Conservation (phyloP, 805 yeast species). For the Alloascoidea africana region DNA sequence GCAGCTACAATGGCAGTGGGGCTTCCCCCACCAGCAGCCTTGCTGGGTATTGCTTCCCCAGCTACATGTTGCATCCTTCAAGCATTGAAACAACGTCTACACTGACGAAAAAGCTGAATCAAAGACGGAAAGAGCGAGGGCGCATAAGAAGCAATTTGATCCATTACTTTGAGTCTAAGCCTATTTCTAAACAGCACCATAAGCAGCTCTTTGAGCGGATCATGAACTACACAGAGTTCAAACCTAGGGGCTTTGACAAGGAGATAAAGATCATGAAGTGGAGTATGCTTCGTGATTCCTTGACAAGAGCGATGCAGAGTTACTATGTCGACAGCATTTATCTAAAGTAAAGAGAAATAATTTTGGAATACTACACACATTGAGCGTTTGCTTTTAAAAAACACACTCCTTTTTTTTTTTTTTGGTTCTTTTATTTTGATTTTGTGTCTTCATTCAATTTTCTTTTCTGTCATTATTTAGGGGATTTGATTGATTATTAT, state of each 20-base stretch:
- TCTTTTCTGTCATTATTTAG: too few relatives aligned
- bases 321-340: conserved; percentile 35
- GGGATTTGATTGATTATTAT: too few relatives aligned
- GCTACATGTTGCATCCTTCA: too few relatives aligned
- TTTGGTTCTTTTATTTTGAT: too few relatives aligned
- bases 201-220: conserved; percentile 31
- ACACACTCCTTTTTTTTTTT: too few relatives aligned
- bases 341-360: too few relatives aligned
- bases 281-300: conserved; percentile 44
- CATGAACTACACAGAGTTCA: conserved; percentile 45
- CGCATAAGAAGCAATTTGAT: conserved; percentile 50
- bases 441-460: too few relatives aligned
- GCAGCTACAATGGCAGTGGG: too few relatives aligned
- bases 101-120: conserved; percentile 8
- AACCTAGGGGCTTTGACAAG: conserved; percentile 56
- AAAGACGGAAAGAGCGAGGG: conserved; percentile 33
- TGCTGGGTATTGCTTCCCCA: too few relatives aligned
- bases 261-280: conserved; percentile 48
- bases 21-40: not conserved
- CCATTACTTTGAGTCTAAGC: conserved; percentile 12
- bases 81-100: not conserved
- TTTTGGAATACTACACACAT: too few relatives aligned
- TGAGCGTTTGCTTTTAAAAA: too few relatives aligned
- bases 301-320: conserved; percentile 48
- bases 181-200: conserved; percentile 3